Base-by-base conservation (phyloP, 2,329 filamentous ascomycete genomes). In the Aspergillus sp. region DNA sequence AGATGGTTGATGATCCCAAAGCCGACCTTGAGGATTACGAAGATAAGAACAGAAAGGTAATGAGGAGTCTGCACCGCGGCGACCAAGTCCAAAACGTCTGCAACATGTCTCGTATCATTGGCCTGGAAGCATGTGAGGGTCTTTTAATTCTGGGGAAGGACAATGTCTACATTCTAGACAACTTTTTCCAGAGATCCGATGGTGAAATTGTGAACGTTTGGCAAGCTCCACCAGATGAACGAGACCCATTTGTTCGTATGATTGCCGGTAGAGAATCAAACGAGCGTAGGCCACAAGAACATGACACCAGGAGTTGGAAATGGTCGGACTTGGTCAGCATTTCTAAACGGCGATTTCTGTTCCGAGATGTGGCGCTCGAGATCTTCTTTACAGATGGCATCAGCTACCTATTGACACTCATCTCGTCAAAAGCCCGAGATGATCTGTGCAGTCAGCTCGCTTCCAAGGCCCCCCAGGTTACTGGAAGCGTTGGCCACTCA, bases 11-110 rank as follows among this genome's bases (percentile, higher is more conserved):
- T 47, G 91, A 96, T 48, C 90, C 91, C 0, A 90, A 90, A 57
- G 86, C 91, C 44, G 82, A 86, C 33, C 80, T 88, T 27, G 89
- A 93, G 53, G 85, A 83, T 1, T 94, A 94, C 50, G 94, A 98
- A 66, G 94, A 98, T 66, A 97, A 96, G 72, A 97, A 98, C 59
- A 81, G 94, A 36, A 96, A 96, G 66, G 91, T 98, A 36, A 94
- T 97, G 89, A 81, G 93, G 40, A 91, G 89, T 50, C 75, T 98
- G 8, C 86, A 95, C 55, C 85, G 86, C 9, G 90, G 90, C 5
- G 93, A 98, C 58, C 81, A 90, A 44, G 91, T 98, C 2, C 88
- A 96, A 62, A 86, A 88, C 44, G 89, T 96, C 1, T 95, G 89
- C 74, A 98, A 98, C 56, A 85, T 97, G 39, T 97, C 93, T 11